phyloP scores from a whole-genome alignment of 2,329 filamentous ascomycete genomes.

The Pyricularia pennisetigena region DNA sequence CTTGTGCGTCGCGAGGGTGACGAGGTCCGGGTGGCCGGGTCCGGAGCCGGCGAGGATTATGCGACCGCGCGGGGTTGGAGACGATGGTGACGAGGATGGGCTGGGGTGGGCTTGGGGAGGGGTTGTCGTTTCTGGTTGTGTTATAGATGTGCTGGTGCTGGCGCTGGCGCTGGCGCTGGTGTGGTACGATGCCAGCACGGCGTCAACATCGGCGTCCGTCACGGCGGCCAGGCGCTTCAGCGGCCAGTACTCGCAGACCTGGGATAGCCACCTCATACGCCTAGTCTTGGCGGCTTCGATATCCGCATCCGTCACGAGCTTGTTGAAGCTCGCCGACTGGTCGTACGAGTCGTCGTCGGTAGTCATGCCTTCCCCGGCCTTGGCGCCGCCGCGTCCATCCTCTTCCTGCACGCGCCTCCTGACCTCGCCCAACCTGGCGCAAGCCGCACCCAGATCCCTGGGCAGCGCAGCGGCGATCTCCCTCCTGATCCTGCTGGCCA shows the following conservation, averaged over 20 bases:
- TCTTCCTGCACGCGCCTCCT: slow-evolving; percentile 65
- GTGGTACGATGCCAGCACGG: slow-evolving; percentile 63
- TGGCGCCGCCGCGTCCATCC: slow-evolving; percentile 31
- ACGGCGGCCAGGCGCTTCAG: slow-evolving; percentile 71
- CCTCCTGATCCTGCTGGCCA: slow-evolving; percentile 78
- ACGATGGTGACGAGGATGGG: slow-evolving; percentile 10
- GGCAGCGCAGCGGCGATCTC: slow-evolving; percentile 81
- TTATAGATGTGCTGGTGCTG: slow-evolving; percentile 7
- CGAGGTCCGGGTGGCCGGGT: slow-evolving; percentile 82
- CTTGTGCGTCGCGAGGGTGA: slow-evolving; percentile 73
- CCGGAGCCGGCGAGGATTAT: slow-evolving; percentile 89
- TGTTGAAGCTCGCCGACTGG: slow-evolving; percentile 78
- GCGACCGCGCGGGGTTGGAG: slow-evolving; percentile 37
- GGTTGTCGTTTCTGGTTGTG: slow-evolving; percentile 14
- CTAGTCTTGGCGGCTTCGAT: slow-evolving; percentile 64
- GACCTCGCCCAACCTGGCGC: slow-evolving; percentile 65
- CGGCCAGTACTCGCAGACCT: slow-evolving; percentile 99
- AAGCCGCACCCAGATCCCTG: slow-evolving; percentile 62
- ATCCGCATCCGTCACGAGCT: slow-evolving; percentile 65
- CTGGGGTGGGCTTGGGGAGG: slow-evolving; percentile 15
- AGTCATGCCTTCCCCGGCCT: slow-evolving; percentile 24
- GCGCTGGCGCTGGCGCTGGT: too few species aligned
- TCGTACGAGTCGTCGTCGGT: slow-evolving; percentile 52
- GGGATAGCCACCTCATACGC: slow-evolving; percentile 84
- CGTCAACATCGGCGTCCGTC: slow-evolving; percentile 67